Base-by-base conservation (phyloP, 1,284 basidiomycete genomes). In the Sanghuangporus baumii region DNA sequence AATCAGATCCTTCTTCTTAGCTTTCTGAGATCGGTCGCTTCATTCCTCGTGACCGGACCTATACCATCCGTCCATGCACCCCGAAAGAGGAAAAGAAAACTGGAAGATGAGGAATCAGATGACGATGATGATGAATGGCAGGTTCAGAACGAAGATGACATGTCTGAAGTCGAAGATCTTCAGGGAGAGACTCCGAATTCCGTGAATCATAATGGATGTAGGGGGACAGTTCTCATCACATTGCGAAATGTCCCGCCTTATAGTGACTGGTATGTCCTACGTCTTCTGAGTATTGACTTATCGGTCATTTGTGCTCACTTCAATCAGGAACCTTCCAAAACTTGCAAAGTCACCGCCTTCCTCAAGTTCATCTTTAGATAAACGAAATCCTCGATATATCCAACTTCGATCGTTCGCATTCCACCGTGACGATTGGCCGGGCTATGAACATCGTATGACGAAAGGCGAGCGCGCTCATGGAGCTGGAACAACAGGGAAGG, bases 391-490 rank as follows among this genome's bases (percentile, higher is more conserved):
- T 3, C 77, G 74, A 9, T 98, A 91, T 71, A 82, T 76, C 2
- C 79, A 93, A 4, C 75, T 95, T 55, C 82, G 94, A 26, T 95
- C 93, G 0, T 98, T 96, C 73, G 80, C 77, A 26, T 99, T 99
- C 70, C 78, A 86, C 52, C 81, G 92, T 31, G 74, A 73, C 12
- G 71, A 78, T 0, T 98, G 93, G 86, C 82, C 82, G 55, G 94
- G 92, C 0, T 98, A 98, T 70, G 87, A 88, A 67, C 96, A 98
- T 75, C 79, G 93, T 11, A 89, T 96, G 82, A 98, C 96, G 1
- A 90, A 96, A 67, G 95, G 95, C 12, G 87, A 85, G 69, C 76
- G 87, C 64, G 86, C 76, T 0, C 79, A 84, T 66, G 87, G 88
- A 1, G 77, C 77, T 18, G 87, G 85, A 6, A 89, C 74, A 67